These are phyloP conservation scores for Colletotrichum nymphaeae DNA, from an alignment of 2,329 filamentous ascomycete species.

Conservation along the genomic window DNA sequence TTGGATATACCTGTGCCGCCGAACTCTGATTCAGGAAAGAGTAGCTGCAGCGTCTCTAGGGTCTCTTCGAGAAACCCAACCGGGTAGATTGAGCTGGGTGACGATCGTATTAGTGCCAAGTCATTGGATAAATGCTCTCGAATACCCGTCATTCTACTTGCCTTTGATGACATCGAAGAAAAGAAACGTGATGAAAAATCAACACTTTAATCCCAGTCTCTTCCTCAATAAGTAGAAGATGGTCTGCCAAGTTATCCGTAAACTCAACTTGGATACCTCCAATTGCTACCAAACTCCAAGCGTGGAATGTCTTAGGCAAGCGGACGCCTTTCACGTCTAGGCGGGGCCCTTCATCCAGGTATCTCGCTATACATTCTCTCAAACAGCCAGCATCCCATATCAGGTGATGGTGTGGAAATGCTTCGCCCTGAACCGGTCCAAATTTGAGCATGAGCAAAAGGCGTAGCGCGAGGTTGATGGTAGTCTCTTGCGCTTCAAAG, in stretches of 20 bases:
- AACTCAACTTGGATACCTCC: background rate
- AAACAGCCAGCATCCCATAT: background rate
- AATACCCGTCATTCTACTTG: background rate
- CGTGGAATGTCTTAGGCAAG: background rate
- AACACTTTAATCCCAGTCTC: background rate
- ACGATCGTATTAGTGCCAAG: background rate
- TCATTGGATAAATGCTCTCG: background rate
- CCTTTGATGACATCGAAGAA: background rate
- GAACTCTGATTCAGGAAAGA: too few relatives aligned
- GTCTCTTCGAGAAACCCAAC: background rate
- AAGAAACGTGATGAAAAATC: conserved; percentile 1
- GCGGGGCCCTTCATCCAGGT: too few relatives aligned
- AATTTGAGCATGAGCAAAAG: background rate
- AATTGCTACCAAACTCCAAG: background rate
- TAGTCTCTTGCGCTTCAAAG: background rate
- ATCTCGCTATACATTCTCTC: background rate
- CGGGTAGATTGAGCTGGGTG: background rate
- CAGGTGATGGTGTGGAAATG: background rate
- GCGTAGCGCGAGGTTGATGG: background rate
- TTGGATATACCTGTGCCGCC: too few relatives aligned
- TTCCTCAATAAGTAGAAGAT: background rate
- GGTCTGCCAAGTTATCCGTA: background rate
- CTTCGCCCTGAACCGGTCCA: background rate
- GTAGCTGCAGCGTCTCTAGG: background rate
- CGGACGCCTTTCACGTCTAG: background rate